Evolutionary conservation across 306 rosid genomes (phyloP), one percentile per base, ranked within the genome.

Genomic region (Cajanus cajan): DNA sequence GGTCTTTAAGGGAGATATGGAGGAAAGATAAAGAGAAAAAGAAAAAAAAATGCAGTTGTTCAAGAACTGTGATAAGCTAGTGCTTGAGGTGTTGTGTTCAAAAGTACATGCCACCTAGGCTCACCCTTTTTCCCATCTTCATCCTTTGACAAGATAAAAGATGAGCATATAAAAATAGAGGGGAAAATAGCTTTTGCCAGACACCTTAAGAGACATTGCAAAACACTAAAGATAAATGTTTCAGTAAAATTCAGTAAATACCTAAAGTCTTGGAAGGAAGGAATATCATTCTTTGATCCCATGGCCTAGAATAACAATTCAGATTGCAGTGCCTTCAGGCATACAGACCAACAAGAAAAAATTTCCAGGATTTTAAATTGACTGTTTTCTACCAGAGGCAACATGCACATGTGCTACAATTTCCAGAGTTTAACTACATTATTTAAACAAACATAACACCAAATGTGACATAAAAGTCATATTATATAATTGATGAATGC

Each of bases 181-280:
- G 66, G 66, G 34, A 37, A 68, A 44, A 58, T 74, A 57, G 72
- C 19, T 25, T 82, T 67, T 54, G 40, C 50, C 18, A 58, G 28
- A 58, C 33, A 68, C 71, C 54, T 66, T 24, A 65, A 55, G 57
- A 57, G 71, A 68, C 48, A 55, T 67, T 22, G 36, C 41, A 45
- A 6, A 78, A 58, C 58, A 25, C 80, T 34, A 34, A 79, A 69
- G 71, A 71, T 9, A 71, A 71, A 80, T 10, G 50, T 52, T 75
- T 52, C 54, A 64, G 34, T 28, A 67, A 52, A 45, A 57, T 45
- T 55, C 82, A 76, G 73, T 25, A 47, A 55, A 57, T 36, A 37
- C 57, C 85, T 50, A 21, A 55, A 18, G n/a, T 59, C 68, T 68
- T 61, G 50, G 31, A 81, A 80, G 78, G 78, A 78, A 55, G 78